A percentile compares a stretch with the other conserved stretches of the same genome.
Conservation (phyloP, 2,329 filamentous ascomycete species). For the Rutstroemia sp. region DNA sequence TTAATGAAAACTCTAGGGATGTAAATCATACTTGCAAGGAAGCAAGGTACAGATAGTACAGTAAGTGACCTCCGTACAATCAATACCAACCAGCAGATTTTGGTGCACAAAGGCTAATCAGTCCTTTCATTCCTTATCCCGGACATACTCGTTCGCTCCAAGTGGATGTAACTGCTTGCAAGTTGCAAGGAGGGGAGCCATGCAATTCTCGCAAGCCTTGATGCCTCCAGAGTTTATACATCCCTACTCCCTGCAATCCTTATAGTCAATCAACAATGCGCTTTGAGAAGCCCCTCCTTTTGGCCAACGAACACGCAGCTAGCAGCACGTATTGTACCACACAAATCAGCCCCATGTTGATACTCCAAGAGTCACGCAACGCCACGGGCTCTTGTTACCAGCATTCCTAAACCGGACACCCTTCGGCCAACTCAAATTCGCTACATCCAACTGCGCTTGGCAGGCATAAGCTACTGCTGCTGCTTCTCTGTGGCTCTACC, state of each 20-base stretch:
- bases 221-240: background rate
- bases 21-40: background rate
- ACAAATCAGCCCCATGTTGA: background rate
- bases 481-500: conserved; percentile 7
- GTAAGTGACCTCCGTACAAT: no score
- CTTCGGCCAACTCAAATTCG: background rate
- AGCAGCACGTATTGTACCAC: background rate
- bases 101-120: background rate
- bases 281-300: conserved; percentile 5
- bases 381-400: background rate
- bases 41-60: no score
- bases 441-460: background rate
- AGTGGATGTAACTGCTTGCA: background rate
- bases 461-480: conserved; percentile 8
- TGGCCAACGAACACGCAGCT: background rate
- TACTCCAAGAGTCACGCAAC: background rate
- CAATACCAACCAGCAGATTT: background rate
- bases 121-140: conserved; percentile 3
- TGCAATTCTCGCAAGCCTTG: conserved; percentile 4
- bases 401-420: background rate
- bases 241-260: conserved; percentile 5
- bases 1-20: background rate
- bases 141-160: conserved; percentile 1
- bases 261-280: conserved; percentile 1
- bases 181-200: background rate